Conservation (phyloP, 106 monocot genomes). For the Allium fistulosum region DNA sequence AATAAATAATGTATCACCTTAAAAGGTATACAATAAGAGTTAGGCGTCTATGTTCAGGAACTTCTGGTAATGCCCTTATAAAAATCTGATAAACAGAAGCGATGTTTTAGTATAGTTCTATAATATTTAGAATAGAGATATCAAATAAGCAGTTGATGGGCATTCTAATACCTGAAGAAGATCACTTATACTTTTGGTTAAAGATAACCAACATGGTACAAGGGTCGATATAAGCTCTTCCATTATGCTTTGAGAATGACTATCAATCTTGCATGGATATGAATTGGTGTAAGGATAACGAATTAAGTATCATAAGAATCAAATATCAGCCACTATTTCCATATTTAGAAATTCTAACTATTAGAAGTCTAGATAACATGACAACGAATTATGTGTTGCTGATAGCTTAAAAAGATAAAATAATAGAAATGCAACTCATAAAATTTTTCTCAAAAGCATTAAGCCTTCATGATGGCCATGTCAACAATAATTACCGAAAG, state of each 20-base stretch:
- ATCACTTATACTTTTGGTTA: conserved; percentile 39
- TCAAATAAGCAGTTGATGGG: not conserved
- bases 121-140: conserved; percentile 1
- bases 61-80: conserved; percentile 59
- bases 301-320: no score
- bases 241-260: conserved; percentile 71
- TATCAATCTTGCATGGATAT: conserved; percentile 34
- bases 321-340: no score
- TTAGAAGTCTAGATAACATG: no score
- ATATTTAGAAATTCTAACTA: no score
- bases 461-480: no score
- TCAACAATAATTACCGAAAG: no score
- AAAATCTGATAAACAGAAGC: conserved; percentile 52
- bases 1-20: conserved; percentile 21
- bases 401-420: no score
- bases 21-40: conserved; percentile 69
- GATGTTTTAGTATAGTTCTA: not conserved
- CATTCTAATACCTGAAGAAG: conserved; percentile 56
- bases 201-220: conserved; percentile 79
- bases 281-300: no score
- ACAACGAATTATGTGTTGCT: no score
- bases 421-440: no score
- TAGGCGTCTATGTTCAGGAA: conserved; percentile 52
- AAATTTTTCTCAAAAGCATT: no score
- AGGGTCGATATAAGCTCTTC: conserved; percentile 73